Conservation (phyloP, 345 rosid species). For the Stellera chamaejasme region DNA sequence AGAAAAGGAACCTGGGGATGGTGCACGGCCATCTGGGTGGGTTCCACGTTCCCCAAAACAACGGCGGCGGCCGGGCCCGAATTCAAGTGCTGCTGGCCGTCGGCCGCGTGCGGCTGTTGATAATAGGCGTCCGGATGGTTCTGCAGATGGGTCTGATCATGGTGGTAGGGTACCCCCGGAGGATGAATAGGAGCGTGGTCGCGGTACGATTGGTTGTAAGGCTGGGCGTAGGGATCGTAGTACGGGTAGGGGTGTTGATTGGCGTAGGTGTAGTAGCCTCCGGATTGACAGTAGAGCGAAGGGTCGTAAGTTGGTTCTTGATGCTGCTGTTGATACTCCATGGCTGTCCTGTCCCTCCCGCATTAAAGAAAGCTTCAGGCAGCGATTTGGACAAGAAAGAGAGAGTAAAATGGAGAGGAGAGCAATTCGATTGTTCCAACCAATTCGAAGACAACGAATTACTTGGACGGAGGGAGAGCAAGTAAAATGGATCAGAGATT, state of each 20-base stretch:
- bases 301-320: constrained; percentile 14
- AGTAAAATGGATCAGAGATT: too few species aligned
- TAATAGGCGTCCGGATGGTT: constrained; percentile 6
- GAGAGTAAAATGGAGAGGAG: too few species aligned
- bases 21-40: constrained; percentile 3
- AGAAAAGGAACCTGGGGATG: constrained; percentile 11
- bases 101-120: constrained; percentile 1
- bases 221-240: constrained; percentile 12
- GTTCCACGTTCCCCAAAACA: constrained; percentile 5
- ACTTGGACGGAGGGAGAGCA: too few species aligned
- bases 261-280: constrained; percentile 13
- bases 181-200: constrained; percentile 20
- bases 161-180: constrained; percentile 16
- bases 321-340: constrained; percentile 14
- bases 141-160: constrained; percentile 1
- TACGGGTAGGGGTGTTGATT: constrained; percentile 10
- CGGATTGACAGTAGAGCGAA: constrained; percentile 11
- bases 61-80: background rate
- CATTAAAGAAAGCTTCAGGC: background rate
- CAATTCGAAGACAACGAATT: too few species aligned
- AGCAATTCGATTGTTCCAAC: too few species aligned
- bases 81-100: constrained; percentile 2
- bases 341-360: background rate
- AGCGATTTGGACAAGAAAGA: too few species aligned
- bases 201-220: constrained; percentile 11